Evolutionary conservation across 768 basidiomycete genomes (phyloP).

Genomic region (Tricholoma matsutake): DNA sequence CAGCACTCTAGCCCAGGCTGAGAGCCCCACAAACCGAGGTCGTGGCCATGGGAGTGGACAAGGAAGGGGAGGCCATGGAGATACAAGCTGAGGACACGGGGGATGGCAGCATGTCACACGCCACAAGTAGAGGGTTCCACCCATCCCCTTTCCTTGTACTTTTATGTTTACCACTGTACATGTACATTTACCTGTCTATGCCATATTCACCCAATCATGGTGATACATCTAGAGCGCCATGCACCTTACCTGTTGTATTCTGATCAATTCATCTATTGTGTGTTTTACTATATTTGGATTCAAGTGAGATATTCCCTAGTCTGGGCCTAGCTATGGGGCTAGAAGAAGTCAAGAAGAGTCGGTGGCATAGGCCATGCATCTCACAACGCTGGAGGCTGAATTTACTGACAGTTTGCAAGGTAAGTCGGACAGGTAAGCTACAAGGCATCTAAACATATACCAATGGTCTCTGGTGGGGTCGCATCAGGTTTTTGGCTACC

Average conservation of each 20-base stretch:
- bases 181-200: neutral
- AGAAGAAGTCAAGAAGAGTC: slow-evolving; percentile 5
- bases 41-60: neutral
- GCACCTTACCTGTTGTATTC: neutral
- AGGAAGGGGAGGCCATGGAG: neutral
- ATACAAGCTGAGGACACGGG: neutral
- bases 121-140: neutral
- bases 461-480: neutral
- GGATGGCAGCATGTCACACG: neutral
- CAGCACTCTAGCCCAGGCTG: neutral
- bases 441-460: slow-evolving; percentile 1
- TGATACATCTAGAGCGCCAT: neutral
- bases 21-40: neutral
- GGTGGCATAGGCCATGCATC: neutral
- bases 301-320: neutral
- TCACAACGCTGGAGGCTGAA: slow-evolving; percentile 1
- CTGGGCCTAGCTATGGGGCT: slow-evolving; percentile 4
- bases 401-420: slow-evolving; percentile 1
- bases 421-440: slow-evolving; percentile 1
- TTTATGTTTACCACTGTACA: neutral
- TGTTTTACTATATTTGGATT: neutral
- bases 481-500: neutral
- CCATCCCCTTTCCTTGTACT: neutral
- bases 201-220: neutral
- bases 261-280: neutral